phyloP scores from a whole-genome alignment of 306 rosid species.

The Cucurbita argyrosperma region DNA sequence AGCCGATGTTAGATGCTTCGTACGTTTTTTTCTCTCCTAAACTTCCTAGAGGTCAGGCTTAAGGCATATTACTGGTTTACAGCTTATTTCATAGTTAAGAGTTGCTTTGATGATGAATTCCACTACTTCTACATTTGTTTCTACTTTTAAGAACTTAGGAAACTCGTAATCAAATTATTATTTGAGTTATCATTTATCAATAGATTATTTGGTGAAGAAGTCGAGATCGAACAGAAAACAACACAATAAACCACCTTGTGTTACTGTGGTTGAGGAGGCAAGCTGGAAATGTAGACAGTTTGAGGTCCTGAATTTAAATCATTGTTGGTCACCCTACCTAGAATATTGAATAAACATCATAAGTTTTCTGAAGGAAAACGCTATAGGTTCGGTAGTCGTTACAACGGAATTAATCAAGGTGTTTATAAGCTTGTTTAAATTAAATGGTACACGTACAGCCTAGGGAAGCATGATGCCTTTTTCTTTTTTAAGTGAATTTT shows the following conservation, averaged over 20 bases:
- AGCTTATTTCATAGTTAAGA: neutral
- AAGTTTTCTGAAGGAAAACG: neutral
- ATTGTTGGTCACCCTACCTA: neutral
- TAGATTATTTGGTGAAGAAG: neutral
- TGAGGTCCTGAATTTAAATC: neutral
- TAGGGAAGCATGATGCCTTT: neutral
- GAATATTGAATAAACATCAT: neutral
- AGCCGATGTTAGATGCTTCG: neutral
- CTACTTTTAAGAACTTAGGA: neutral
- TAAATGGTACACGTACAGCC: neutral
- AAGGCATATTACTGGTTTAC: neutral
- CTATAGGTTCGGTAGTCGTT: neutral
- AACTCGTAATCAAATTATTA: neutral
- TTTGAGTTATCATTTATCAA: neutral
- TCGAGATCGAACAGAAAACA: neutral
- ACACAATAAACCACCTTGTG: neutral
- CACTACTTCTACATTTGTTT: neutral
- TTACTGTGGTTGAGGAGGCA: neutral
- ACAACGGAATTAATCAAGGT: neutral
- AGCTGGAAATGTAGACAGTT: neutral
- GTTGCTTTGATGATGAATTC: neutral
- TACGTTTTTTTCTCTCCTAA: neutral
- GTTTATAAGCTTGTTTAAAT: neutral
- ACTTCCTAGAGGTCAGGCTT: neutral
- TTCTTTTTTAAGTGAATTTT: neutral